Percentiles rank a stretch among this genome's conserved stretches.
phyloP scores from a whole-genome alignment of 208 protist genomes.

The Leishmania gerbilli region DNA sequence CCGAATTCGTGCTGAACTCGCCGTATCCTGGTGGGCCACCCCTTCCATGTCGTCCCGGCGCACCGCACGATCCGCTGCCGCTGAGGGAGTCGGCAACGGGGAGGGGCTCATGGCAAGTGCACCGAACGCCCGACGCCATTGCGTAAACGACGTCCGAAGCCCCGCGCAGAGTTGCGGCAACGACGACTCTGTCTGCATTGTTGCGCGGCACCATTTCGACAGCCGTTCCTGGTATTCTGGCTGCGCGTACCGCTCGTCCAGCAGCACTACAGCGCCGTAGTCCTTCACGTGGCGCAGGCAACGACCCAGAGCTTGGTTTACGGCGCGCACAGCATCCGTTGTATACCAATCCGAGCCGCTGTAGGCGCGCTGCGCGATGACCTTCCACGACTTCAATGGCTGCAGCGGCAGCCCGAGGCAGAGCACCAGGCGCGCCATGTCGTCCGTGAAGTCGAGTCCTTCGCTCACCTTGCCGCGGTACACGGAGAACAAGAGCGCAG shows the following conservation, averaged over 20 bases:
- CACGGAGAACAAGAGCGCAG: slow-evolving; percentile 82
- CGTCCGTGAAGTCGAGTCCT: slow-evolving; percentile 95
- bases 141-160: slow-evolving; percentile 11
- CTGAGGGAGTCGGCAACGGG: not conserved
- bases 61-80: not conserved
- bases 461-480: slow-evolving; percentile 96
- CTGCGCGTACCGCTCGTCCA: slow-evolving; percentile 87
- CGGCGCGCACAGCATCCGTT: slow-evolving; percentile 85
- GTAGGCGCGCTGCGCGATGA: slow-evolving; percentile 59
- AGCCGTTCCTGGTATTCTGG: slow-evolving; percentile 34
- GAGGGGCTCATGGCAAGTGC: not conserved
- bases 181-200: slow-evolving; percentile 33
- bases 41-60: not conserved
- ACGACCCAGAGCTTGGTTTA: slow-evolving; percentile 97
- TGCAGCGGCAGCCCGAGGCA: slow-evolving; percentile 92
- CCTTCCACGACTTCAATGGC: slow-evolving; percentile 58
- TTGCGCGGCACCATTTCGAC: slow-evolving; percentile 61
- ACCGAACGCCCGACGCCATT: slow-evolving; percentile 17
- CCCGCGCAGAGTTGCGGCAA: slow-evolving; percentile 16
- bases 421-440: slow-evolving; percentile 93
- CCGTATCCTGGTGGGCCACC: not conserved
- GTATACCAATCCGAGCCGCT: slow-evolving; percentile 92
- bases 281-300: slow-evolving; percentile 94
- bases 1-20: not conserved
- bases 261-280: slow-evolving; percentile 94